Percentiles rank a stretch among this genome's conserved stretches.
Evolutionary conservation across 495 filamentous ascomycete species (phyloP).

Genomic region (Aspergillus affinis): DNA sequence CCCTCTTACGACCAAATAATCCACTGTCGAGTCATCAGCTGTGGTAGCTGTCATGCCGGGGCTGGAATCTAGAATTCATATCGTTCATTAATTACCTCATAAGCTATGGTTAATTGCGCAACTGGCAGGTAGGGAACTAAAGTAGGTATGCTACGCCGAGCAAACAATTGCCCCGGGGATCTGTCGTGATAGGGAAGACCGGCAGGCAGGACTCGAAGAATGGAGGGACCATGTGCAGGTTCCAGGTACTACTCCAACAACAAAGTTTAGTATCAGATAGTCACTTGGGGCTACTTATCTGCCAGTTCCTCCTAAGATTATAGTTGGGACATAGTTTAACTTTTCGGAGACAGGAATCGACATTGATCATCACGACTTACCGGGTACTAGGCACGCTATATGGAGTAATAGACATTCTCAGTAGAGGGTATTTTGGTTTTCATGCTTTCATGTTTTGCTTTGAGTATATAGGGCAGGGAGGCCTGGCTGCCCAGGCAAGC

Average conservation of each 20-base stretch:
- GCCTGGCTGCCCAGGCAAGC: background rate
- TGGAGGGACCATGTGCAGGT: background rate
- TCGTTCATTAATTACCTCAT: background rate
- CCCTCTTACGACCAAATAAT: too few relatives aligned
- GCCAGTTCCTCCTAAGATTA: background rate
- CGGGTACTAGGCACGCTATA: background rate
- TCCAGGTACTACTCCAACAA: background rate
- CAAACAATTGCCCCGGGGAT: background rate
- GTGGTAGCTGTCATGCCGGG: background rate
- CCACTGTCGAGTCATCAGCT: background rate
- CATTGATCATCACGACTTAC: background rate
- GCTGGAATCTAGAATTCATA: conserved; percentile 2
- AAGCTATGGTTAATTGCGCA: background rate
- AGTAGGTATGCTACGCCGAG: background rate
- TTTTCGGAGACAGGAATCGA: background rate
- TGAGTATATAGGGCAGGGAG: background rate
- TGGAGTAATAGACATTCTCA: background rate
- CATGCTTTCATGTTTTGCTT: too few relatives aligned
- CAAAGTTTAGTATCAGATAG: conserved; percentile 6
- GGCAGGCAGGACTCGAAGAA: too few relatives aligned
- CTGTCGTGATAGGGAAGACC: background rate
- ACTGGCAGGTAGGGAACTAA: background rate
- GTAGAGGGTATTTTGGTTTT: too few relatives aligned
- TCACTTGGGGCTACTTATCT: background rate
- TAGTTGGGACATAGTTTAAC: background rate